These are phyloP conservation scores for Zygotorulaspora mrakii DNA, from an alignment of 1,139 yeast genomes.

Conservation along the genomic window DNA sequence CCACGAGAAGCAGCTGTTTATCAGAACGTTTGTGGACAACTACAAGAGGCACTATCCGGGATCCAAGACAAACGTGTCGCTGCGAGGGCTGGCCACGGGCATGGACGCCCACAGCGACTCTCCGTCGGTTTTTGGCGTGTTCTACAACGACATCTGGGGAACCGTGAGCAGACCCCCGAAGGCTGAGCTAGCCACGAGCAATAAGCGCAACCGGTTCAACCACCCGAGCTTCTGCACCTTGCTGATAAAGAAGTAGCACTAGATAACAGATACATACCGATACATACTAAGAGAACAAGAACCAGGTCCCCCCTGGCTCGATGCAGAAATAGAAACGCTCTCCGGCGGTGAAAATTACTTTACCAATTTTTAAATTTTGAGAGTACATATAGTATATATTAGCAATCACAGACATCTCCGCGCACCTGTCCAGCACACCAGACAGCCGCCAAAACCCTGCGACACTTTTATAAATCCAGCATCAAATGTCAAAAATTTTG, in stretches of 20 bases:
- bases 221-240: conserved; percentile 21
- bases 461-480: conserved; percentile 4
- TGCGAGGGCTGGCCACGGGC: conserved; percentile 25
- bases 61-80: conserved; percentile 32
- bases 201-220: conserved; percentile 17
- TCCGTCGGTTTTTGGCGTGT: conserved; percentile 34
- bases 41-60: conserved; percentile 31
- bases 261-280: too few relatives aligned
- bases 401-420: neutral
- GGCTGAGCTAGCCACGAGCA: conserved; percentile 6
- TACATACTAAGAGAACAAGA: too few relatives aligned
- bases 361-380: neutral
- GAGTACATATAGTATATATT: conserved; percentile 5
- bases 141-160: conserved; percentile 33
- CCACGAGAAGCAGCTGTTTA: conserved; percentile 29
- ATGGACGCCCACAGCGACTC: conserved; percentile 29
- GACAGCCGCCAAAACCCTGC: neutral
- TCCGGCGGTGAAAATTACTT: neutral
- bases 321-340: conserved; percentile 1
- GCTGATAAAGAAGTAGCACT: conserved; percentile 10
- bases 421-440: too few relatives aligned
- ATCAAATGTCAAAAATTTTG: conserved; percentile 6
- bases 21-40: conserved; percentile 27
- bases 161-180: too few relatives aligned
- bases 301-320: too few relatives aligned